Evolutionary conservation across 192 early-diverging fungal species (phyloP).

Genomic region (Coemansia furcata): DNA sequence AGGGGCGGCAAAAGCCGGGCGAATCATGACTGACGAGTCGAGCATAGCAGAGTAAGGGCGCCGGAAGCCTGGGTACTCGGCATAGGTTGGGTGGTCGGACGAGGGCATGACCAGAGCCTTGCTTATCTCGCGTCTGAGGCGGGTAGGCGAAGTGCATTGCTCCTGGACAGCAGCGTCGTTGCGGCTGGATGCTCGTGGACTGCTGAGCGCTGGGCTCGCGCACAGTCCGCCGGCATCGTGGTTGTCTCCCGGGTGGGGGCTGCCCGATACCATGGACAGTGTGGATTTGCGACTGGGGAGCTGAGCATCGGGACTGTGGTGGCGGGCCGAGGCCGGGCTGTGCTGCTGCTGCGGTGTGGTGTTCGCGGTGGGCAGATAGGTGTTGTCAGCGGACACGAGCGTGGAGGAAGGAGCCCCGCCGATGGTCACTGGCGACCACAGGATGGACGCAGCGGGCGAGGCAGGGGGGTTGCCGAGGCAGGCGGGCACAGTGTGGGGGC

Average conservation of each 20-base stretch:
- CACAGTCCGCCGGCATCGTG: background rate
- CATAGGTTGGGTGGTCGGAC: background rate
- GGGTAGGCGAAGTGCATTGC: background rate
- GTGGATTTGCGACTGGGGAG: slow-evolving; percentile 6
- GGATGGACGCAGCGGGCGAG: background rate
- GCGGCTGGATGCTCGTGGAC: background rate
- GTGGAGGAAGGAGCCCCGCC: background rate
- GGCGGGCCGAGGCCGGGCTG: slow-evolving; percentile 17
- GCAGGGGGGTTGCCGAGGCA: background rate
- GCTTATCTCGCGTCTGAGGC: background rate
- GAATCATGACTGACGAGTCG: background rate
- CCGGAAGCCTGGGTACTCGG: background rate
- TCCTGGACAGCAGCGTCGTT: background rate
- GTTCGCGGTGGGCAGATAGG: background rate
- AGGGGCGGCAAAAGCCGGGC: background rate
- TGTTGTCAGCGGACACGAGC: background rate
- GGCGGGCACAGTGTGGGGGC: background rate
- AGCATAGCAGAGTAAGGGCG: background rate
- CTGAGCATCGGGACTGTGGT: slow-evolving; percentile 6
- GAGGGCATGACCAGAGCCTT: background rate
- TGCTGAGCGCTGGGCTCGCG: background rate
- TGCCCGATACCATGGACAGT: background rate
- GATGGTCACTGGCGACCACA: slow-evolving; percentile 2
- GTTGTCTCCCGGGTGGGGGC: background rate
- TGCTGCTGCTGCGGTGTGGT: slow-evolving; percentile 9